These are phyloP conservation scores for Hygrocybe coccinea DNA, from an alignment of 768 basidiomycete genomes.

Conservation along the genomic window DNA sequence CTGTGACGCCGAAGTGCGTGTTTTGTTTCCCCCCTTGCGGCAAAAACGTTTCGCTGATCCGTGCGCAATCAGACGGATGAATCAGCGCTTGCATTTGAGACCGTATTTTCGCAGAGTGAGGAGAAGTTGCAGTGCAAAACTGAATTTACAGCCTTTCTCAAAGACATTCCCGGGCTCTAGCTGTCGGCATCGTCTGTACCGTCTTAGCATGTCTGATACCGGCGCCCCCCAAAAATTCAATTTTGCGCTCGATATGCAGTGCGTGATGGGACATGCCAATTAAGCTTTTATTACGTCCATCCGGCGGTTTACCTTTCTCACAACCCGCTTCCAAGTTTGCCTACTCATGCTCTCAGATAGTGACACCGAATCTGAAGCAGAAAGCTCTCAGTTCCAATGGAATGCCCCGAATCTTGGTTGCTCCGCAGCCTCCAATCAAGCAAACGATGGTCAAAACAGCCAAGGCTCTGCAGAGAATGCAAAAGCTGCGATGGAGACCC, in stretches of 20 bases:
- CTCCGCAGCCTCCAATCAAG: background rate
- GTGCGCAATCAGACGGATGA: slow-evolving; percentile 46
- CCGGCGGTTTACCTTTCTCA: background rate
- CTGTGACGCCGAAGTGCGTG: slow-evolving; percentile 57
- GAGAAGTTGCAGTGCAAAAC: slow-evolving; percentile 50
- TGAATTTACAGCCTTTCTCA: slow-evolving; percentile 53
- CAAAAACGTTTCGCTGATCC: slow-evolving; percentile 11
- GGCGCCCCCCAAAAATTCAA: too few relatives aligned
- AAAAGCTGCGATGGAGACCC: slow-evolving; percentile 9
- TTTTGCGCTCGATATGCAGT: background rate
- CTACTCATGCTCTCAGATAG: slow-evolving; percentile 27
- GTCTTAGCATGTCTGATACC: background rate
- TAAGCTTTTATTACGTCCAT: background rate
- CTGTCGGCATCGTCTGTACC: too few relatives aligned
- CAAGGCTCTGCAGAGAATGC: background rate
- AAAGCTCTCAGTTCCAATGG: slow-evolving; percentile 16
- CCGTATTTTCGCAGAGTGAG: slow-evolving; percentile 56
- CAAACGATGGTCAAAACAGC: background rate
- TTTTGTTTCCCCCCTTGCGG: background rate
- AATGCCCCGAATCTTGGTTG: too few relatives aligned
- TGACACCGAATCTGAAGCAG: slow-evolving; percentile 54
- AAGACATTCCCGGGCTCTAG: slow-evolving; percentile 51
- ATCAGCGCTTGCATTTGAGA: slow-evolving; percentile 53
- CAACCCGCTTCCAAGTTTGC: background rate
- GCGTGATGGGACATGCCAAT: background rate